phyloP scores from a whole-genome alignment of 495 filamentous ascomycete species.

The Neurospora sp. region DNA sequence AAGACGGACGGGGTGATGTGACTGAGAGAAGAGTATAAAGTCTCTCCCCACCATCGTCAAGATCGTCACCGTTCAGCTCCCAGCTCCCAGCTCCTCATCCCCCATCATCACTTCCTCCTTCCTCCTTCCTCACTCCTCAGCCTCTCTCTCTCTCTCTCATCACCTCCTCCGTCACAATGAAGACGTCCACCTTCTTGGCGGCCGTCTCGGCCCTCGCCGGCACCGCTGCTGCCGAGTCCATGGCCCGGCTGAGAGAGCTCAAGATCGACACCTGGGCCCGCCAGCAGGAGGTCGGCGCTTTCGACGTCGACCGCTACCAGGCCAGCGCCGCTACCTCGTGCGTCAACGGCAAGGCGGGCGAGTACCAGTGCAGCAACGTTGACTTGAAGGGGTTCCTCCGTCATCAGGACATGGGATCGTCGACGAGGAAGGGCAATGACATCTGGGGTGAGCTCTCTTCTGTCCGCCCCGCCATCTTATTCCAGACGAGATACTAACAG shows the following conservation, averaged over 20 bases:
- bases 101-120: too few species aligned
- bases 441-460: slow-evolving; percentile 3
- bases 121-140: neutral
- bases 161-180: neutral
- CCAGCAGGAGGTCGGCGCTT: slow-evolving; percentile 2
- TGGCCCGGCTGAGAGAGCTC: slow-evolving; percentile 2
- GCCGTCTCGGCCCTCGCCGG: neutral
- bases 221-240: slow-evolving; percentile 5
- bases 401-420: slow-evolving; percentile 13
- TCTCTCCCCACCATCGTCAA: neutral
- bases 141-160: neutral
- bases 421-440: slow-evolving; percentile 8
- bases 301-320: slow-evolving; percentile 6
- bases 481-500: too few species aligned
- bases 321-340: neutral
- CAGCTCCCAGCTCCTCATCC: neutral
- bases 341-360: slow-evolving; percentile 12
- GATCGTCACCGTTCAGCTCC: neutral
- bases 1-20: neutral
- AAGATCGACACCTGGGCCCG: slow-evolving; percentile 2
- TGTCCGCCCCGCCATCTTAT: too few species aligned
- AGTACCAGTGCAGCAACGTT: slow-evolving; percentile 10
- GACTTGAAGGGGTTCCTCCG: slow-evolving; percentile 8
- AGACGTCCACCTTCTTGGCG: neutral
- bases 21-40: neutral